Conservation (phyloP, 495 filamentous ascomycete species). For the Hypoxylon fragiforme region DNA sequence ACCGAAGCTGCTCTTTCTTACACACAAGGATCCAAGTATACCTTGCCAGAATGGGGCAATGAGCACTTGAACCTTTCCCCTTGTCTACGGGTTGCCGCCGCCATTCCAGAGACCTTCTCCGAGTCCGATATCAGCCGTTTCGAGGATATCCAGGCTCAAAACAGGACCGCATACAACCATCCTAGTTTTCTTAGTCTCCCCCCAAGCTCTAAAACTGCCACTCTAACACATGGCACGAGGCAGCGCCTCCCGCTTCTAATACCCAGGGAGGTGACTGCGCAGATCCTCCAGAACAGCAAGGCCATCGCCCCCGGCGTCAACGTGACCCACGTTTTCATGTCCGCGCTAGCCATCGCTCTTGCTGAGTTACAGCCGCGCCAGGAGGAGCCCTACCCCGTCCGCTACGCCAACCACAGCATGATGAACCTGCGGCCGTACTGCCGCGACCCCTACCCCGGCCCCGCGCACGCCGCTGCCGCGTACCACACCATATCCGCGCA, state of each 20-base stretch:
- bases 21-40: conserved; percentile 22
- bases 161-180: conserved; percentile 17
- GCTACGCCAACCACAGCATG: conserved; percentile 41
- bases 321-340: conserved; percentile 42
- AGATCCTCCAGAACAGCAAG: conserved; percentile 31
- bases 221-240: conserved; percentile 7
- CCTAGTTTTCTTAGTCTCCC: conserved; percentile 15
- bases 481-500: conserved; percentile 39
- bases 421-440: conserved; percentile 38
- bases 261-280: conserved; percentile 8
- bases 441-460: conserved; percentile 30
- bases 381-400: conserved; percentile 12
- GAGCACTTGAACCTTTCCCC: conserved; percentile 21
- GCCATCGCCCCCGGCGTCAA: conserved; percentile 25
- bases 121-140: conserved; percentile 18
- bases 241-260: conserved; percentile 25
- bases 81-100: conserved; percentile 28
- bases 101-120: conserved; percentile 8
- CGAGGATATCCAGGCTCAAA: conserved; percentile 15
- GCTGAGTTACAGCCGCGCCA: conserved; percentile 24
- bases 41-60: conserved; percentile 15
- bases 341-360: conserved; percentile 37
- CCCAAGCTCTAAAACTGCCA: neutral
- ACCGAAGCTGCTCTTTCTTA: conserved; percentile 20
- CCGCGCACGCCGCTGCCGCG: conserved; percentile 33